A percentile compares a stretch with the other conserved stretches of the same genome.
Conservation (phyloP, 2,329 filamentous ascomycete species). For the Arthrinium phaeospermum region DNA sequence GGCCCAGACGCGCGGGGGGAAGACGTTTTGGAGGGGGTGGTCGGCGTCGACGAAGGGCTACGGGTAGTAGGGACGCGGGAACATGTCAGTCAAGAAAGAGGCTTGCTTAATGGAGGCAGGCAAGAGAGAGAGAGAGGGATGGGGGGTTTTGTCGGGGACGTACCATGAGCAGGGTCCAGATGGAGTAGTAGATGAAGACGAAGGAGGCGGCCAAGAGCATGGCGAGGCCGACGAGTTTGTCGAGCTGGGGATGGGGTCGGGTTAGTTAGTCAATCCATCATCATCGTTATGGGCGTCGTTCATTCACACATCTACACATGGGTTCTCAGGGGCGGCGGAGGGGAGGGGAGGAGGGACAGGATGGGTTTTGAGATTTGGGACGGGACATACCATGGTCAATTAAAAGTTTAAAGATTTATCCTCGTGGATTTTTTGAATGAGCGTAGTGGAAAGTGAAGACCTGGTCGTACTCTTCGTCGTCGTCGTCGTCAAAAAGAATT, state of each 20-base stretch:
- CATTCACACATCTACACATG: not conserved
- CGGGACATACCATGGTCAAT: constrained; percentile 39
- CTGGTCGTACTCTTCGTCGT: not conserved
- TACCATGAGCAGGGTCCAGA: constrained; percentile 99
- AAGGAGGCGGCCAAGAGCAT: constrained; percentile 70
- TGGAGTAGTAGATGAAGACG: constrained; percentile 85
- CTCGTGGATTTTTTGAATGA: constrained; percentile 19
- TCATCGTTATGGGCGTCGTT: too few relatives aligned
- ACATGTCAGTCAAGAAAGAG: not conserved
- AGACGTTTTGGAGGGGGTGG: constrained; percentile 92
- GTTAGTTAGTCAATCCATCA: not conserved
- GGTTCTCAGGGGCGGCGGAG: not conserved
- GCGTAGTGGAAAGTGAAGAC: constrained; percentile 15
- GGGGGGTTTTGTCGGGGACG: constrained; percentile 27
- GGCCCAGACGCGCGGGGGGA: constrained; percentile 97
- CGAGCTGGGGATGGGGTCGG: constrained; percentile 69
- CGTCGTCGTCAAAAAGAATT: not conserved
- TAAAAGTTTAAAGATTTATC: constrained; percentile 19
- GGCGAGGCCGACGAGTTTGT: constrained; percentile 77
- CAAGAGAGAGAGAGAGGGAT: constrained; percentile 23
- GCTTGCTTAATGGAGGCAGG: not conserved
- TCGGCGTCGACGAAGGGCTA: constrained; percentile 97
- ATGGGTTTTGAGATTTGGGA: too few relatives aligned
- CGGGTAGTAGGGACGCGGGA: not conserved
- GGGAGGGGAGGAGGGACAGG: constrained; percentile 3